Evolutionary conservation across 139 green algal species (phyloP).

Genomic region (Volvox reticuliferus): DNA sequence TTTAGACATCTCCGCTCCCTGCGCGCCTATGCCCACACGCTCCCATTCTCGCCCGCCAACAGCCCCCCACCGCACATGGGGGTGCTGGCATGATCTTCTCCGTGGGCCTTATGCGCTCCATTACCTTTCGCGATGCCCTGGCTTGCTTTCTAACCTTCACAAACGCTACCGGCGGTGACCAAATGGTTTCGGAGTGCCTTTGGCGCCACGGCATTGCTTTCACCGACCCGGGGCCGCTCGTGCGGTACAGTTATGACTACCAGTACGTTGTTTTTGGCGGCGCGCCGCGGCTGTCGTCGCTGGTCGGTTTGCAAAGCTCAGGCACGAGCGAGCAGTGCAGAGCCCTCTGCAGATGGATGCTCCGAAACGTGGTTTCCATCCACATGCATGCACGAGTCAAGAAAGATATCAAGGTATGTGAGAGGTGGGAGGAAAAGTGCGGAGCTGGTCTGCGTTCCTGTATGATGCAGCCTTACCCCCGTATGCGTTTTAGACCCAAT

Average conservation of each 20-base stretch:
- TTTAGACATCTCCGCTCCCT: too few species aligned
- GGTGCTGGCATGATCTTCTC: slow-evolving; percentile 36
- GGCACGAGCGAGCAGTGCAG: not conserved
- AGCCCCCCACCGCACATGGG: slow-evolving; percentile 25
- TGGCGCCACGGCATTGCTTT: slow-evolving; percentile 29
- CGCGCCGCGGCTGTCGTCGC: not conserved
- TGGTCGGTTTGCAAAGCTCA: not conserved
- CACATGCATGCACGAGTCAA: slow-evolving; percentile 15
- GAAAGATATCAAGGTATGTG: not conserved
- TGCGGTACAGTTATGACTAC: slow-evolving; percentile 7
- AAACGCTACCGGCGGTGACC: slow-evolving; percentile 13
- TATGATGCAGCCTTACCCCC: too few species aligned
- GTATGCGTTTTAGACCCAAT: too few species aligned
- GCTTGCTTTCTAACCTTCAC: not conserved
- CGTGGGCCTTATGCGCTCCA: slow-evolving; percentile 15
- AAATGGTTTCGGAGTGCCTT: slow-evolving; percentile 27
- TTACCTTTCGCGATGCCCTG: not conserved
- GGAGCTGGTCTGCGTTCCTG: too few species aligned
- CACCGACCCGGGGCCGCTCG: slow-evolving; percentile 2
- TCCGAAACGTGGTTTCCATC: not conserved
- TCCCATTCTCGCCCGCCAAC: not conserved
- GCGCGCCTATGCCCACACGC: too few species aligned
- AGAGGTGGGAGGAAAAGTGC: not conserved
- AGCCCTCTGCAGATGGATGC: not conserved
- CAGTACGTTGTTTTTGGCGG: not conserved